These are phyloP conservation scores for Venturia aucupariae DNA, from an alignment of 2,329 filamentous ascomycete species.

Conservation along the genomic window DNA sequence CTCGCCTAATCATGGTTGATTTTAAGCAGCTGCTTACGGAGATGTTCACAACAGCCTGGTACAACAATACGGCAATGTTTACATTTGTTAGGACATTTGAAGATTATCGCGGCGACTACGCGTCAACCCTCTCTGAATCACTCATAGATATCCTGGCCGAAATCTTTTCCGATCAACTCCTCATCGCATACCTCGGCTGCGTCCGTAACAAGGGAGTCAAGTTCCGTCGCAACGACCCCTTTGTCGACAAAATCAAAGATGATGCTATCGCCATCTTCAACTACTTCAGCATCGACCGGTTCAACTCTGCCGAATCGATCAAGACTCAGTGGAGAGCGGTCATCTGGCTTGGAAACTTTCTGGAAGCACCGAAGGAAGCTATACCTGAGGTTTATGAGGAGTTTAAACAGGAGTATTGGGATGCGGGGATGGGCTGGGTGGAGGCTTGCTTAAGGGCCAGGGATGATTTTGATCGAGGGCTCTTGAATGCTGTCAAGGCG, in stretches of 20 bases:
- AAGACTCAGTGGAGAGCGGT: slow-evolving; percentile 91
- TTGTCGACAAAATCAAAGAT: slow-evolving; percentile 86
- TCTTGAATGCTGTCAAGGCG: slow-evolving; percentile 82
- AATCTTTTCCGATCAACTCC: slow-evolving; percentile 83
- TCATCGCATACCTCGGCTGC: slow-evolving; percentile 71
- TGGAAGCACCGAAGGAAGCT: slow-evolving; percentile 63
- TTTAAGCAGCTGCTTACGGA: slow-evolving; percentile 74
- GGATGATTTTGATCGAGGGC: slow-evolving; percentile 87
- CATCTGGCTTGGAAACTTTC: slow-evolving; percentile 68
- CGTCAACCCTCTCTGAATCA: slow-evolving; percentile 58
- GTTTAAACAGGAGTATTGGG: slow-evolving; percentile 86
- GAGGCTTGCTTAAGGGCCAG: slow-evolving; percentile 78
- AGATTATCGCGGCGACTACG: slow-evolving; percentile 70
- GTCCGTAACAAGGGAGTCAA: slow-evolving; percentile 87
- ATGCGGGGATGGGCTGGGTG: slow-evolving; percentile 90
- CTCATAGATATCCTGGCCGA: slow-evolving; percentile 87
- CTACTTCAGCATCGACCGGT: slow-evolving; percentile 59
- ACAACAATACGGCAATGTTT: slow-evolving; percentile 75
- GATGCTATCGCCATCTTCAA: slow-evolving; percentile 85
- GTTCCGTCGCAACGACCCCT: slow-evolving; percentile 78
- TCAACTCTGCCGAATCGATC: slow-evolving; percentile 63
- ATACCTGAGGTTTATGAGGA: slow-evolving; percentile 70
- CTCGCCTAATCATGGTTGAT: slow-evolving; percentile 75
- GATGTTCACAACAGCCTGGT: slow-evolving; percentile 90
- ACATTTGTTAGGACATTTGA: slow-evolving; percentile 92